A percentile compares a stretch with the other conserved stretches of the same genome.
These are phyloP conservation scores for Barnettozyma populi DNA, from an alignment of 805 yeast genomes.

Conservation along the genomic window DNA sequence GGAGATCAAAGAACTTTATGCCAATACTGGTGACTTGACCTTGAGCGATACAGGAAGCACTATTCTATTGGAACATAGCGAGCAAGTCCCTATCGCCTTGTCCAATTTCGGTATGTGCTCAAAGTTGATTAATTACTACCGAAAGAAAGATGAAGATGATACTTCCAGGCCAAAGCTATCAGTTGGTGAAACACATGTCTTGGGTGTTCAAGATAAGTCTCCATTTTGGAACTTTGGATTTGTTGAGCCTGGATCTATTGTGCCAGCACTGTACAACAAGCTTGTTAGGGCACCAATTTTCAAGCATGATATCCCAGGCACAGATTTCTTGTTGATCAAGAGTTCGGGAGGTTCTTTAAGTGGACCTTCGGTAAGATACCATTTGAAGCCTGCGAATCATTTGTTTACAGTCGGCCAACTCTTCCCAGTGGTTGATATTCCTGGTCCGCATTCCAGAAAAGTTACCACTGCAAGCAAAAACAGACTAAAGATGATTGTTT, in stretches of 20 bases:
- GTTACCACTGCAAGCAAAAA: slow-evolving; percentile 91
- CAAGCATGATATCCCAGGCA: slow-evolving; percentile 69
- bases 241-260: slow-evolving; percentile 90
- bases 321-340: slow-evolving; percentile 79
- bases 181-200: slow-evolving; percentile 90
- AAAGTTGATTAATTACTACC: slow-evolving; percentile 85
- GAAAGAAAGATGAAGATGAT: slow-evolving; percentile 79
- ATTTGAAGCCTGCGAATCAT: slow-evolving; percentile 60
- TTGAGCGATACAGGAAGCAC: slow-evolving; percentile 77
- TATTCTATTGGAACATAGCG: slow-evolving; percentile 82
- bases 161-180: slow-evolving; percentile 79
- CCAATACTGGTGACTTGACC: slow-evolving; percentile 68
- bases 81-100: slow-evolving; percentile 76
- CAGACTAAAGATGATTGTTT: slow-evolving; percentile 89
- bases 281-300: slow-evolving; percentile 91
- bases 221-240: slow-evolving; percentile 99
- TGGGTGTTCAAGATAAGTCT: slow-evolving; percentile 93
- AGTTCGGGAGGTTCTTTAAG: slow-evolving; percentile 74
- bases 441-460: slow-evolving; percentile 96
- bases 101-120: slow-evolving; percentile 95
- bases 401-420: slow-evolving; percentile 87
- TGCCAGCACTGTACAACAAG: slow-evolving; percentile 89
- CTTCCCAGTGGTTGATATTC: slow-evolving; percentile 89
- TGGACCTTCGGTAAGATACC: slow-evolving; percentile 55
- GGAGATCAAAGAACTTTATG: slow-evolving; percentile 68